Evolutionary conservation across 306 rosid species (phyloP), one percentile per base, ranked within the genome.

Genomic region (Heteromeles arbutifolia): DNA sequence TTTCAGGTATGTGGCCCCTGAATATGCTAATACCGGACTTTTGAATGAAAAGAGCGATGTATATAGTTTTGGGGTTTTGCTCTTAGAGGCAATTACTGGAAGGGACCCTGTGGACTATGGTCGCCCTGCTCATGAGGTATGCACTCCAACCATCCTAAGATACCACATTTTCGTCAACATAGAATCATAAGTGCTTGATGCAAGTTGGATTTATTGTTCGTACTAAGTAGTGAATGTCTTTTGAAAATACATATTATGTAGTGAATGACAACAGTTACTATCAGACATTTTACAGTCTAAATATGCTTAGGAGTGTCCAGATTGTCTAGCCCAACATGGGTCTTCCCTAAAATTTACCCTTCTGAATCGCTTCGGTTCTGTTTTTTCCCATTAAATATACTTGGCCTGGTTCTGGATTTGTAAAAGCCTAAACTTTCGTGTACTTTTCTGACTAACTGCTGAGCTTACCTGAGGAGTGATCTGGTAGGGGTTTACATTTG

Each of bases 91-190:
- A 53, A 90, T 93, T 65, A 93, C 98, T 17, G 97, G 98, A 75
- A 86, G 98, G 80, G 98, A 93, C 79, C 96, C 98, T 14, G 98
- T 93, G 28, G 95, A 93, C 75, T 90, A 90, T 76, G 92, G 93
- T 31, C 97, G 98, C 37, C 96, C 95, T 75, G 41, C 90, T 21
- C 84, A 82, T 5, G 98, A 93, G 89, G 97, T 93, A 79, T 84
- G 86, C 43, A 59, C 43, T 48, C 1, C 5, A 48, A 15, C 54
- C 54, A 15, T 37, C 67, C 25, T 57, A 15, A 24, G 10, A 72
- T 37, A 24, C 25, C 67, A 8, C 2, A 11, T 58, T 57, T 17
- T 43, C 58, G 12, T n/a, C 52, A 57, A 29, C 43, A 18, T 8
- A 41, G 12, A 73, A 15, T 58, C 53, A 4, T 58, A 19, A 73